These are phyloP conservation scores for Crithidia mellificae DNA, from an alignment of 208 protist species.

Conservation along the genomic window DNA sequence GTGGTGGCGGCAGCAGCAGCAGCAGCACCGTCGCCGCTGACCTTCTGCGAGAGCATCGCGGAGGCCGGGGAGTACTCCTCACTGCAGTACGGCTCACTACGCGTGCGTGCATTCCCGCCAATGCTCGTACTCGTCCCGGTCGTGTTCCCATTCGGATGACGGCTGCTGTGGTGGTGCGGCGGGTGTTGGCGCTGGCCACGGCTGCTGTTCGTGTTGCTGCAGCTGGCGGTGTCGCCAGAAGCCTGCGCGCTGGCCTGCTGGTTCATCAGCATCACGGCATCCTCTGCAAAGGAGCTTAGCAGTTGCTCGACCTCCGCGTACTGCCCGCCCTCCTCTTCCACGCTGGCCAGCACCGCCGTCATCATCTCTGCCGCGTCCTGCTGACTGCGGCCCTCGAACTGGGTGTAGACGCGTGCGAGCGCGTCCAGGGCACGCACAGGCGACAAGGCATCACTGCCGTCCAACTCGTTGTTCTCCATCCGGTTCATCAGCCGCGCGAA, in stretches of 20 bases:
- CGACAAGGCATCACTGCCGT: slow-evolving; percentile 36
- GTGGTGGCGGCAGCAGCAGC: no score
- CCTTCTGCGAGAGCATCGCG: not conserved
- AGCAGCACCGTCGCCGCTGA: no score
- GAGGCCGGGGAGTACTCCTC: slow-evolving; percentile 20
- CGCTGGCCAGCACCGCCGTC: slow-evolving; percentile 50
- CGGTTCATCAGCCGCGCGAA: slow-evolving; percentile 51
- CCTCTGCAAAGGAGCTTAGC: slow-evolving; percentile 47
- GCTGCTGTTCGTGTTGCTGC: not conserved
- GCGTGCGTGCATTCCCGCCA: not conserved
- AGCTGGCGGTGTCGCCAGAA: not conserved
- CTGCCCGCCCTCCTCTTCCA: slow-evolving; percentile 76
- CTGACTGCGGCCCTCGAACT: slow-evolving; percentile 84
- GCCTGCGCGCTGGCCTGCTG: not conserved
- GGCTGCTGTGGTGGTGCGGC: no score
- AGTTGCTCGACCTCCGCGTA: slow-evolving; percentile 55
- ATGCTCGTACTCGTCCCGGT: no score
- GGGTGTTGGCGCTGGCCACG: no score
- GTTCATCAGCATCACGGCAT: slow-evolving; percentile 8
- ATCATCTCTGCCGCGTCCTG: slow-evolving; percentile 92
- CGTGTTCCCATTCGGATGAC: no score
- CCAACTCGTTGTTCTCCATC: slow-evolving; percentile 57
- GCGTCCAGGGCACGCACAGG: slow-evolving; percentile 54
- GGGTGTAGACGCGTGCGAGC: slow-evolving; percentile 57
- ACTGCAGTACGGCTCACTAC: slow-evolving; percentile 8